Evolutionary conservation across 1,139 yeast genomes (phyloP), one percentile per base, ranked within the genome.

Genomic region (Pichia norvegensis): DNA sequence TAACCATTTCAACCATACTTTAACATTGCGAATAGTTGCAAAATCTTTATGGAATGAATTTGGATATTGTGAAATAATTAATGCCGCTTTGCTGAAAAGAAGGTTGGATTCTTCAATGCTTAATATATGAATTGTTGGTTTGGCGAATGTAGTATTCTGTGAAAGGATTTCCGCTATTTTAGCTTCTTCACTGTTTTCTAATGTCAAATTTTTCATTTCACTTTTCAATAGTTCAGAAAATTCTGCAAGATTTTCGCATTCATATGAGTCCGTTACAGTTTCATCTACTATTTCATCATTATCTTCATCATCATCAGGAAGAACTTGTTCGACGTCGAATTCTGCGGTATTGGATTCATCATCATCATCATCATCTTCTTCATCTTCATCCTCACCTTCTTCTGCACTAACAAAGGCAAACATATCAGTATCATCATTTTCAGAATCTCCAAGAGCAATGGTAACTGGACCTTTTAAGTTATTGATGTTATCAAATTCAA

Each of bases 1-100:
- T 11, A 75, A 49, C 74, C 76, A 73, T 56, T 73, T 73, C 49
- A 77, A 63, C 81, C 81, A 77, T 16, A 29, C 42, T 16, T 55
- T 55, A 16, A 70, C 46, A 4, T 71, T 65, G 36, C 63, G 63
- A 35, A 62, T 62, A 5, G 71, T 61, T 6, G 73, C 67, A 41
- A 65, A 66, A 11, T 55, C 58, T 23, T 44, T 39, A 14, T 21
- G 27, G 16, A 23, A 19, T 14, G 48, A 43, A 6, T 33, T 43
- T 16, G 45, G 35, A 33, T 36, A 46, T 3, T 46, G 49, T 1
- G 72, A 62, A 2, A 75, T 66, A 25, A 60, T 63, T 4, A 61
- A 50, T 22, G 71, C 58, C 17, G 76, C 55, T 16, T 63, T 57
- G 4, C 58, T 59, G 49, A 74, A 72, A 23, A 77, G 57, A 16